Evolutionary conservation across 163 green algal genomes (phyloP).

Genomic region (Chlamydomonas reinhardtii): DNA sequence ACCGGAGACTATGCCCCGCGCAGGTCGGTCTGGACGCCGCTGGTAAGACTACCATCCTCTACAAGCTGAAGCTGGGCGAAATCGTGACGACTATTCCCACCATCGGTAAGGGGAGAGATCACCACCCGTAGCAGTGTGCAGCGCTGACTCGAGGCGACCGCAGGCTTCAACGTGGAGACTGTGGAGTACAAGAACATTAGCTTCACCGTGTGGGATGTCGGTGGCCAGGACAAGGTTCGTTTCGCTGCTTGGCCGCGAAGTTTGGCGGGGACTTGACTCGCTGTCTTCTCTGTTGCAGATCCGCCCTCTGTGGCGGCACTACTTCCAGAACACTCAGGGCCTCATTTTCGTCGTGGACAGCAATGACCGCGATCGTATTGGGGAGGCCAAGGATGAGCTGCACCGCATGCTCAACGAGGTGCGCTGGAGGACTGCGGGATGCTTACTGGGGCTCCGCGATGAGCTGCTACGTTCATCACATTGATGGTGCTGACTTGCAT

Average conservation of each 20-base stretch:
- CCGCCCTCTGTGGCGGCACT: slow-evolving; percentile 97
- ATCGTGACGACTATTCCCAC: slow-evolving; percentile 99
- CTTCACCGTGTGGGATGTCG: slow-evolving; percentile 99
- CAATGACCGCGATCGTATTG: slow-evolving; percentile 74
- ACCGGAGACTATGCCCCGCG: not conserved
- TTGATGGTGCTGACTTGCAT: too few species aligned
- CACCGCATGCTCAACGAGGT: slow-evolving; percentile 98
- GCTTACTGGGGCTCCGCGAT: slow-evolving; percentile 56
- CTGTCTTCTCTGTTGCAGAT: slow-evolving; percentile 75
- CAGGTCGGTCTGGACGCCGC: slow-evolving; percentile 90
- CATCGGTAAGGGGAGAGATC: slow-evolving; percentile 84
- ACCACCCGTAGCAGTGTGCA: slow-evolving; percentile 40
- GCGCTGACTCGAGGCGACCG: not conserved
- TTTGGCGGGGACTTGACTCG: slow-evolving; percentile 25
- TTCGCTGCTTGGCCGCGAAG: not conserved
- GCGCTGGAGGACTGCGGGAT: slow-evolving; percentile 88
- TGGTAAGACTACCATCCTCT: slow-evolving; percentile 99
- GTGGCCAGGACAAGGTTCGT: slow-evolving; percentile 96
- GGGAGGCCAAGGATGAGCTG: slow-evolving; percentile 89
- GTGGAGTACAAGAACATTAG: slow-evolving; percentile 99
- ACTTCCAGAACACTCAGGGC: slow-evolving; percentile 92
- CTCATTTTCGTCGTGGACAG: slow-evolving; percentile 83
- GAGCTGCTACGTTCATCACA: too few species aligned
- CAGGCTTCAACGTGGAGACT: slow-evolving; percentile 94
- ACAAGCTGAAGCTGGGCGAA: slow-evolving; percentile 99